Evolutionary conservation across 1,139 yeast species (phyloP).

Genomic region (Chernovozyma sophiae-reginae): DNA sequence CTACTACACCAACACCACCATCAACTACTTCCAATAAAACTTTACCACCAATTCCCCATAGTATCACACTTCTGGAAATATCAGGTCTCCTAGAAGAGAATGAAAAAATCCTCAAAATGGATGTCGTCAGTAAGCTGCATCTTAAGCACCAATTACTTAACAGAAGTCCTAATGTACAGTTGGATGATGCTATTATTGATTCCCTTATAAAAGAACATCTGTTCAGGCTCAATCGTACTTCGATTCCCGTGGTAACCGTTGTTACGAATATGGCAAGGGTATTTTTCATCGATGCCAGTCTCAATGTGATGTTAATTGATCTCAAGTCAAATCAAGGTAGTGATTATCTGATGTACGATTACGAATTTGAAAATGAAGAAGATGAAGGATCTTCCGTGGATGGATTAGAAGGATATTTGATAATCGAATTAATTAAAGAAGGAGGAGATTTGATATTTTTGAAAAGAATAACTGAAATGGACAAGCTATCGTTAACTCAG

Average conservation of each 20-base stretch:
- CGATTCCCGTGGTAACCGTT: slow-evolving; percentile 42
- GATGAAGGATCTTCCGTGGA: slow-evolving; percentile 16
- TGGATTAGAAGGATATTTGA: slow-evolving; percentile 51
- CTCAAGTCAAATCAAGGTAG: slow-evolving; percentile 48
- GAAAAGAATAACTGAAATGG: slow-evolving; percentile 31
- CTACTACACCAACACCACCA: not conserved
- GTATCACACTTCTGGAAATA: slow-evolving; percentile 31
- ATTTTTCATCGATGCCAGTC: slow-evolving; percentile 34
- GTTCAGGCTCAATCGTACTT: slow-evolving; percentile 27
- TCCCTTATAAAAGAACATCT: slow-evolving; percentile 39
- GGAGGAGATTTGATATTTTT: slow-evolving; percentile 59
- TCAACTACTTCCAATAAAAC: not conserved
- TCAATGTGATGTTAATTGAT: slow-evolving; percentile 42
- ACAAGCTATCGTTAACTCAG: slow-evolving; percentile 20
- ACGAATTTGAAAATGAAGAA: slow-evolving; percentile 54
- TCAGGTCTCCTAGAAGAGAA: slow-evolving; percentile 28
- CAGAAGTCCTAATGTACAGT: slow-evolving; percentile 19
- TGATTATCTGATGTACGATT: slow-evolving; percentile 76
- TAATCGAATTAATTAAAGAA: slow-evolving; percentile 56
- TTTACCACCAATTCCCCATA: slow-evolving; percentile 1
- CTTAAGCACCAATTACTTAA: slow-evolving; percentile 23
- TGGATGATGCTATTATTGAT: slow-evolving; percentile 37
- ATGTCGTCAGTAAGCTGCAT: slow-evolving; percentile 35
- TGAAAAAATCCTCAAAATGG: slow-evolving; percentile 43
- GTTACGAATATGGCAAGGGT: slow-evolving; percentile 46